Base-by-base conservation (phyloP, 371 early-diverging fungal genomes). In the Mucor irregularis region DNA sequence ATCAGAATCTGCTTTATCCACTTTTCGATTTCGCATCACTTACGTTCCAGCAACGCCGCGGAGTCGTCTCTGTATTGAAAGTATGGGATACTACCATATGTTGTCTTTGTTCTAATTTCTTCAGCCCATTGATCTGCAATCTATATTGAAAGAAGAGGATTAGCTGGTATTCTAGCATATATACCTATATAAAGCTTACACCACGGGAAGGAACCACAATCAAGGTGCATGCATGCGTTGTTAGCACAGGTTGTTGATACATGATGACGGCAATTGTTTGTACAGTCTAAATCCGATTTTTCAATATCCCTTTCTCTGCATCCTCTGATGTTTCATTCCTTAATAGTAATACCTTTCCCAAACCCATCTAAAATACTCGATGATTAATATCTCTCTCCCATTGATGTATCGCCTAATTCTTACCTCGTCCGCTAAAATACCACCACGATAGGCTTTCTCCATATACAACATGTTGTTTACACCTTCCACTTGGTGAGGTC, bases 51-150 rank as follows among this genome's bases (percentile, higher is more conserved):
- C 8, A 76, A 38, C 5, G 31, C 43, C 16, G 49, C 49, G 0
- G 56, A 64, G 2, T 69, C 68, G 35, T 72, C 66, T 33, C 62
- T 62, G 34, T 76, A 76, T 3, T 72, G 52, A 54, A 72, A 66
- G 26, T 76, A 72, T 30, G 73, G 70, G 17, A 76, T 33, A 57
- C 70, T 70, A 10, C 82, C 78, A 22, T 71, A 75, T 1, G 68
- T 65, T 5, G 85, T 76, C 56, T 85, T 87, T 10, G 77, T 65
- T 22, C 76, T 56, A 19, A 89, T 71, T 53, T 89, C 90, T 16
- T 76, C 73, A 5, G 76, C 80, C 91, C 90, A 90, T 59, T 90
- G 90, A 44, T 76, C 73, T 5, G 68, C 76, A 19, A 74, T 51
- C 74, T 73, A 59, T 26, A 21, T 22, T 28, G 4, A 19, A 16